Evolutionary conservation across 768 basidiomycete species (phyloP), one percentile per base, ranked within the genome.

Genomic region (Phanerodontia chrysosporium): DNA sequence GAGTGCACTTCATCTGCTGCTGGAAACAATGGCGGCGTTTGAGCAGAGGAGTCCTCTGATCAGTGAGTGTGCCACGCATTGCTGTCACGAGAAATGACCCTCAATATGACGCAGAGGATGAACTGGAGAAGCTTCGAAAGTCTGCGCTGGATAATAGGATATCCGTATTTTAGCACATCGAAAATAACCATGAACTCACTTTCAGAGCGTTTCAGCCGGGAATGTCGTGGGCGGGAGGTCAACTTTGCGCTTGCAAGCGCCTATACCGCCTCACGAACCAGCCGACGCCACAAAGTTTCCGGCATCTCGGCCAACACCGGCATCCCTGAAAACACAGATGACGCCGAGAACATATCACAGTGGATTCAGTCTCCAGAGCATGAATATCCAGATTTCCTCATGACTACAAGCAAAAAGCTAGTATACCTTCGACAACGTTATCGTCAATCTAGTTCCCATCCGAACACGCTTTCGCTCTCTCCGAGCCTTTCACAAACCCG

Each of bases 401-500:
- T n/a, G n/a, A n/a, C n/a, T n/a, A n/a, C n/a, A n/a, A n/a, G n/a
- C n/a, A n/a, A n/a, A n/a, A n/a, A n/a, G n/a, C n/a, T n/a, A n/a
- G n/a, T n/a, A n/a, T 35, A 7, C 32, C 32, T 35, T 13, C 32
- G 13, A 35, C 6, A 6, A 35, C 32, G 32, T 13, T n/a, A 18
- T 18, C 4, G 24, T 49, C 28, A 49, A 51, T 71, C 66, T 27
- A 71, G 18, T 48, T 73, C 67, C 79, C 78, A 81, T 49, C 65
- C 73, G 63, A 80, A 80, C 13, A 51, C 60, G 10, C 13, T 21
- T 44, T 71, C 73, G 27, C 74, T 77, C 60, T 77, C 75, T 56
- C 53, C 69, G 64, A 87, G 64, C 54, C 86, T 73, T 71, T 74
- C 74, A 59, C 84, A 87, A 6, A 82, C 84, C 35, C 69, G 64